phyloP scores from a whole-genome alignment of 805 yeast species.

The Suhomyces sp. region DNA sequence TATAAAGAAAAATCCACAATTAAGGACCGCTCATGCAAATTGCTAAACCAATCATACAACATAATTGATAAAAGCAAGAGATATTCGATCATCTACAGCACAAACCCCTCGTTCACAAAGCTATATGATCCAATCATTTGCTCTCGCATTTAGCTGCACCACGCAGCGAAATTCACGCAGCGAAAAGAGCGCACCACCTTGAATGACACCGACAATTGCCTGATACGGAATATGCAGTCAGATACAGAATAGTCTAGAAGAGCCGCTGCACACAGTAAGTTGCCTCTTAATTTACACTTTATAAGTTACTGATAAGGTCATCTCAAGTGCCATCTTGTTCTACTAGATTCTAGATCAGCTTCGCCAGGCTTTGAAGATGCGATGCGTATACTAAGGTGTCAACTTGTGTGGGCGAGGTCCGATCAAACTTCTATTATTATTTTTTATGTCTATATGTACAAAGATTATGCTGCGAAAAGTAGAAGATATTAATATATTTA shows the following conservation, averaged over 20 bases:
- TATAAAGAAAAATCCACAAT: background rate
- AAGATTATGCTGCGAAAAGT: background rate
- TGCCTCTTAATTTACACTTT: background rate
- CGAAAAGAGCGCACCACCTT: background rate
- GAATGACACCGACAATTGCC: background rate
- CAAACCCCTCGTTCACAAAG: background rate
- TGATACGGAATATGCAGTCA: background rate
- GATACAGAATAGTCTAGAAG: background rate
- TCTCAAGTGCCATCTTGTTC: background rate
- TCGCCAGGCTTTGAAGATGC: background rate
- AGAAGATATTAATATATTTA: conserved; percentile 11
- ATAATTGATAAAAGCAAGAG: background rate
- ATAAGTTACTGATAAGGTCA: background rate
- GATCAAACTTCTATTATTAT: conserved; percentile 1
- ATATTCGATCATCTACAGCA: background rate
- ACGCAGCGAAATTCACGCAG: background rate
- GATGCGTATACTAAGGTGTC: background rate
- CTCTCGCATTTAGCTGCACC: background rate
- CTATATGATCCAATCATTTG: background rate
- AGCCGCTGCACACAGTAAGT: background rate
- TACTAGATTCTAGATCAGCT: background rate
- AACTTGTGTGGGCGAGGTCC: background rate
- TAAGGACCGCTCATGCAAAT: background rate
- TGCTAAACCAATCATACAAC: background rate
- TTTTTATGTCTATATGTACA: conserved; percentile 5